phyloP scores from a whole-genome alignment of 108 stramenopile genomes.

The Fistulifera pelliculosa region DNA sequence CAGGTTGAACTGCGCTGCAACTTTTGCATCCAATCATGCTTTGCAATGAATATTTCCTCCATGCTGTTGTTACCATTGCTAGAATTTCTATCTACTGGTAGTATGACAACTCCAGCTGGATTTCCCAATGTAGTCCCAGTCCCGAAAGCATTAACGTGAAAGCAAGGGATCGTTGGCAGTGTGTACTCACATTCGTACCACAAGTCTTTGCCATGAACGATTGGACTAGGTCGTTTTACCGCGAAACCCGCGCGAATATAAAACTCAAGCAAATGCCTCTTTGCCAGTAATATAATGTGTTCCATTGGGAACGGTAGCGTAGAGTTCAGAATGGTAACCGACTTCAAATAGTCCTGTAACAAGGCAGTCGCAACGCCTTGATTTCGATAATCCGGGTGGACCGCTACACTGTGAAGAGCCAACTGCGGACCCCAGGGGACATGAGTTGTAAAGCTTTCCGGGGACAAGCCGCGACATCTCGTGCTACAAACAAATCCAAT shows the following conservation, averaged over 20 bases:
- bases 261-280: constrained; percentile 60
- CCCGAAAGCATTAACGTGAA: constrained; percentile 80
- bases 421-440: constrained; percentile 61
- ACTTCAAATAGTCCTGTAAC: constrained; percentile 56
- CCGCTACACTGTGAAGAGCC: constrained; percentile 83
- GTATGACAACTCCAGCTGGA: constrained; percentile 90
- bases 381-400: constrained; percentile 47
- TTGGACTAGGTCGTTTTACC: constrained; percentile 33
- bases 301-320: constrained; percentile 30
- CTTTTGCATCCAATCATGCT: constrained; percentile 76
- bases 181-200: constrained; percentile 71
- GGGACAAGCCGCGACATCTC: constrained; percentile 45
- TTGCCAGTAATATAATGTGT: constrained; percentile 61
- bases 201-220: constrained; percentile 58
- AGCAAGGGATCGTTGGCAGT: constrained; percentile 29
- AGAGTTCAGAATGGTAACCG: constrained; percentile 13
- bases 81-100: constrained; percentile 24
- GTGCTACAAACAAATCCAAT: constrained; percentile 83
- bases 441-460: constrained; percentile 63
- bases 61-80: no score
- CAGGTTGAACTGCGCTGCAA: constrained; percentile 91
- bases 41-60: neutral
- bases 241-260: constrained; percentile 77
- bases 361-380: constrained; percentile 51
- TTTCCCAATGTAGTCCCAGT: constrained; percentile 70